A percentile compares a stretch with the other conserved stretches of the same genome.
phyloP scores from a whole-genome alignment of 345 rosid species.

The Boechera stricta region DNA sequence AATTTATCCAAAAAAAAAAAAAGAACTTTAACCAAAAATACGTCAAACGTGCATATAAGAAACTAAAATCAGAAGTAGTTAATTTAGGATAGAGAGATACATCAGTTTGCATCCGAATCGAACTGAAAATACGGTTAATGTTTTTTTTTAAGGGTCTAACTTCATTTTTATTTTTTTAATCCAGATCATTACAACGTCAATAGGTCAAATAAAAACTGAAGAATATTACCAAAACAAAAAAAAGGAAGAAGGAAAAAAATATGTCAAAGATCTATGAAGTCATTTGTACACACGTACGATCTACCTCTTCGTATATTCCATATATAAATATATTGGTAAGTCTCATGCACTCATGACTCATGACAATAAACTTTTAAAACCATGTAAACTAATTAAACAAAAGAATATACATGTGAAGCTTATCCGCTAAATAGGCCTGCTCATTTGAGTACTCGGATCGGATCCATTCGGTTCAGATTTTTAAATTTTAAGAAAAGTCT shows the following conservation, averaged over 20 bases:
- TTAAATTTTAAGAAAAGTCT: accelerated
- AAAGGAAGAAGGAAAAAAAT: too few species aligned
- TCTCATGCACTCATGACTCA: neutral
- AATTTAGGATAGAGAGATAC: neutral
- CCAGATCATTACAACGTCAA: neutral
- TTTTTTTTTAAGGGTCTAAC: neutral
- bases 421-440: neutral
- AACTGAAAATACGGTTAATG: neutral
- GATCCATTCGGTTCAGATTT: too few species aligned
- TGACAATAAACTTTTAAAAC: neutral
- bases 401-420: neutral
- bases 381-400: neutral
- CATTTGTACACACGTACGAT: neutral
- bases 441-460: too few species aligned
- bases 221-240: neutral
- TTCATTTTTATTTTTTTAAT: neutral
- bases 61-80: neutral
- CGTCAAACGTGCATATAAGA: too few species aligned
- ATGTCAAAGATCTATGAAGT: neutral
- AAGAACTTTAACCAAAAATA: too few species aligned
- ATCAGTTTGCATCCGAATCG: neutral
- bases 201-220: neutral
- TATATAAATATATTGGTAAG: neutral
- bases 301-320: neutral
- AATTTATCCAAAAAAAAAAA: too few species aligned